Percentiles rank a stretch among this genome's conserved stretches.
Evolutionary conservation across 805 yeast species (phyloP).

Genomic region (Lipomyces sp.): DNA sequence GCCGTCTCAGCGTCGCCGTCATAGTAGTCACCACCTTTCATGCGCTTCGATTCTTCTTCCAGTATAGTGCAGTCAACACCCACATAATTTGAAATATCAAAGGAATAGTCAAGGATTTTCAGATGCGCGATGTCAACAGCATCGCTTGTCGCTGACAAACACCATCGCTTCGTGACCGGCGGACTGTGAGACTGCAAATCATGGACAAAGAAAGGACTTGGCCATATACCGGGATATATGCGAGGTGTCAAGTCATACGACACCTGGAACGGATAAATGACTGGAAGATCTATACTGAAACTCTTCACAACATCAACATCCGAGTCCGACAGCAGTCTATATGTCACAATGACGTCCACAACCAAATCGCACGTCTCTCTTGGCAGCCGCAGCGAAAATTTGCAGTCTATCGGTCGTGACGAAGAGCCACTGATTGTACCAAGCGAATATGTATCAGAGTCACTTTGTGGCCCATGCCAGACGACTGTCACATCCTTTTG

Average conservation of each 20-base stretch:
- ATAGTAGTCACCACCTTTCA: too few species aligned
- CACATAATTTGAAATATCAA: slow-evolving; percentile 28
- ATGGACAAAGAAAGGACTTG: slow-evolving; percentile 38
- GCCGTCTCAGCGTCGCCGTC: slow-evolving; percentile 16
- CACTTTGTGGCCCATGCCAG: neutral
- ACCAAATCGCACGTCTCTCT: slow-evolving; percentile 16
- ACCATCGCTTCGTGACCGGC: slow-evolving; percentile 38
- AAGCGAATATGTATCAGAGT: slow-evolving; percentile 1
- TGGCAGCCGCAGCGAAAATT: slow-evolving; percentile 13
- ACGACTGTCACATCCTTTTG: neutral
- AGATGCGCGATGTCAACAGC: slow-evolving; percentile 31
- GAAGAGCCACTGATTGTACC: neutral
- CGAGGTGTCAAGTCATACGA: slow-evolving; percentile 40
- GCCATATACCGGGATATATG: slow-evolving; percentile 38
- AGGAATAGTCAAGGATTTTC: slow-evolving; percentile 28
- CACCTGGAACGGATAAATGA: slow-evolving; percentile 39
- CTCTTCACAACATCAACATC: slow-evolving; percentile 18
- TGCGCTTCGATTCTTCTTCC: slow-evolving; percentile 3
- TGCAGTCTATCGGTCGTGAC: neutral
- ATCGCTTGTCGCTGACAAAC: slow-evolving; percentile 34
- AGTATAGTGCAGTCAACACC: slow-evolving; percentile 24
- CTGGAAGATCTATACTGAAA: slow-evolving; percentile 31
- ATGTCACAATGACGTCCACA: slow-evolving; percentile 16
- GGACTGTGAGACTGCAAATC: slow-evolving; percentile 33
- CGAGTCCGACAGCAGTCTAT: slow-evolving; percentile 24